Percentiles rank a stretch among this genome's conserved stretches.
Evolutionary conservation across 2,329 filamentous ascomycete genomes (phyloP).

Genomic region (Colletotrichum musae): DNA sequence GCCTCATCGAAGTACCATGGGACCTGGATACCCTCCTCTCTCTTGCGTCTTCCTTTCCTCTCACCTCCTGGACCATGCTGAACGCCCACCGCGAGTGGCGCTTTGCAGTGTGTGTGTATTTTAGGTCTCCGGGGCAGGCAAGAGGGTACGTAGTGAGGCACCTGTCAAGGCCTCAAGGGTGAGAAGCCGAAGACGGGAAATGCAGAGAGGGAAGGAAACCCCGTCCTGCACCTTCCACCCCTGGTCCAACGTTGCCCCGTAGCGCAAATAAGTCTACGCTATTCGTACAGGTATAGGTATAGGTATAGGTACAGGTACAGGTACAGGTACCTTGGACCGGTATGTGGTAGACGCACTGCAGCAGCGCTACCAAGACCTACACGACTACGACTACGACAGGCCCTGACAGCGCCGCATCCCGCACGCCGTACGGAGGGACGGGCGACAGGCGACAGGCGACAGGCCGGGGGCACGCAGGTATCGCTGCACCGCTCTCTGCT

Average conservation of each 20-base stretch:
- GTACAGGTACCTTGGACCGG: constrained; percentile 34
- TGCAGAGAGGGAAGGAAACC: background rate
- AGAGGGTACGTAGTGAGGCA: background rate
- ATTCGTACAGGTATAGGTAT: constrained; percentile 28
- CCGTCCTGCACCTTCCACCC: background rate
- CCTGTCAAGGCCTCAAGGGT: background rate
- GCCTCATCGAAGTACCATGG: background rate
- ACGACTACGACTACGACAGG: constrained; percentile 3
- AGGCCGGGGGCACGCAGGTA: background rate
- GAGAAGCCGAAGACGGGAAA: background rate
- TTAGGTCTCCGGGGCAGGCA: no score
- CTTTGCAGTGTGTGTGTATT: background rate
- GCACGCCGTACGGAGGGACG: no score
- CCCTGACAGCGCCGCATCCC: constrained; percentile 12
- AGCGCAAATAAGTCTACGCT: background rate
- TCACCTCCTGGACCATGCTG: constrained; percentile 22
- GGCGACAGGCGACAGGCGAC: constrained; percentile 9
- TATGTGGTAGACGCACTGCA: background rate
- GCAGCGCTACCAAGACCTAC: constrained; percentile 26
- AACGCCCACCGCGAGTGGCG: constrained; percentile 6
- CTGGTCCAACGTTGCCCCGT: constrained; percentile 6
- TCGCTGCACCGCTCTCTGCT: constrained; percentile 26
- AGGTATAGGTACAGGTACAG: constrained; percentile 17
- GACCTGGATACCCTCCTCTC: background rate
- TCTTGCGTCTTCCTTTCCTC: constrained; percentile 10